These are phyloP conservation scores for Marchantia polymorpha DNA, from an alignment of 225 moss, liverwort and hornwort genomes.

Conservation along the genomic window DNA sequence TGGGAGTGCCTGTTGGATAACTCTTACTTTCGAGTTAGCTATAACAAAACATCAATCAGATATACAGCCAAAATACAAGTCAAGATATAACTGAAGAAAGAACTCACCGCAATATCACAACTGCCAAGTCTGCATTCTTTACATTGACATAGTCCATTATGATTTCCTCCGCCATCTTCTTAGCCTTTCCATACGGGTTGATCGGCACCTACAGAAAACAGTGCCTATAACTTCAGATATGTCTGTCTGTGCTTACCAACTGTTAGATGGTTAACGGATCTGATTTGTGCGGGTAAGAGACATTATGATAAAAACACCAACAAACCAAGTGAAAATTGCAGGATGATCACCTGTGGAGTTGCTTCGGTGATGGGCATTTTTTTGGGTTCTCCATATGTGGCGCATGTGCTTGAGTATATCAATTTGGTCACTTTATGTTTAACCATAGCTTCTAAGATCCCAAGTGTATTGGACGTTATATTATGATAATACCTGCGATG, in stretches of 20 bases:
- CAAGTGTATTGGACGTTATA: constrained; percentile 67
- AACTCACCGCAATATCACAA: constrained; percentile 60
- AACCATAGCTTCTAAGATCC: constrained; percentile 63
- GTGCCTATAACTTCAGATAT: no score
- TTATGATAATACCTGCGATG: constrained; percentile 66
- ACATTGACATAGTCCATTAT: constrained; percentile 54
- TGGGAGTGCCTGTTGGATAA: background rate
- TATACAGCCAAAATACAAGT: background rate
- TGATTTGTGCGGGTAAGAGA: background rate
- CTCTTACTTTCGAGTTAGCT: background rate
- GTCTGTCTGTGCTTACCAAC: no score
- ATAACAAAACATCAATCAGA: background rate
- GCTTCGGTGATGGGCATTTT: constrained; percentile 70
- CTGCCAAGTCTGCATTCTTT: constrained; percentile 50
- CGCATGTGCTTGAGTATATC: constrained; percentile 77
- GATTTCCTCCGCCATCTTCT: constrained; percentile 83
- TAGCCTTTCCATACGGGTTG: constrained; percentile 77
- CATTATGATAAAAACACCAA: background rate
- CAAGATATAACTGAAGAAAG: background rate
- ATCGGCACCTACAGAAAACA: constrained; percentile 53
- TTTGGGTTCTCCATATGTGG: constrained; percentile 72
- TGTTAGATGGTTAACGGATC: no score
- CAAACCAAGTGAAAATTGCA: background rate
- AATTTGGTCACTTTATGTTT: constrained; percentile 57
- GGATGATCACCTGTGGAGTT: constrained; percentile 48